Percentiles rank a stretch among this genome's conserved stretches.
phyloP scores from a whole-genome alignment of 805 yeast species.

The Metschnikowia henanensis region DNA sequence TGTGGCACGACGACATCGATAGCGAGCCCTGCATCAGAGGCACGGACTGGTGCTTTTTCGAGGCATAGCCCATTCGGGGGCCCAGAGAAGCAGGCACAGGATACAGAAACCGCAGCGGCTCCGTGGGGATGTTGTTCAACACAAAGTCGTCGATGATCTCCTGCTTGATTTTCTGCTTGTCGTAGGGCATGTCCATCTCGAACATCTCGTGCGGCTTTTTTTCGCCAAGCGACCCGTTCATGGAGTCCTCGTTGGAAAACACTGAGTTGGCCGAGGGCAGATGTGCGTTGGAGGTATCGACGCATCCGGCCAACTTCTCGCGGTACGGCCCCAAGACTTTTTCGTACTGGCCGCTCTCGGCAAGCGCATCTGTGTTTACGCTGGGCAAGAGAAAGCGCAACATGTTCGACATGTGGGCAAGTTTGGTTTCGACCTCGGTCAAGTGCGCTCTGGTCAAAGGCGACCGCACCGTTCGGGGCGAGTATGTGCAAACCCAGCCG shows the following conservation, averaged over 20 bases:
- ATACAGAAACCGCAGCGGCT: constrained; percentile 15
- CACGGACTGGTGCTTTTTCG: neutral
- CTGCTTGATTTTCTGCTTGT: constrained; percentile 32
- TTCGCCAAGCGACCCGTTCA: constrained; percentile 16
- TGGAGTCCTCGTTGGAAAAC: constrained; percentile 24
- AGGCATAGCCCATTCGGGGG: neutral
- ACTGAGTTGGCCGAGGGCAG: constrained; percentile 27
- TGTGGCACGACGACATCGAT: constrained; percentile 1
- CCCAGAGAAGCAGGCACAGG: constrained; percentile 12
- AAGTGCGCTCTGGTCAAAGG: constrained; percentile 81
- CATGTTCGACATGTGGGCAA: constrained; percentile 30
- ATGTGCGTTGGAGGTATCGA: constrained; percentile 17
- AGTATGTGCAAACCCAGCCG: constrained; percentile 72
- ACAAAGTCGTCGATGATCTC: constrained; percentile 41
- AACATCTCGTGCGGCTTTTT: constrained; percentile 14
- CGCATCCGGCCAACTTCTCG: constrained; percentile 7
- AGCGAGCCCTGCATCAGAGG: neutral
- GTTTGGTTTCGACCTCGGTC: constrained; percentile 65
- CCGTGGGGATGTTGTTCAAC: constrained; percentile 37
- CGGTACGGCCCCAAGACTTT: constrained; percentile 13
- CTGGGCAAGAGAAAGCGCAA: constrained; percentile 34
- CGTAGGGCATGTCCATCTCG: constrained; percentile 13
- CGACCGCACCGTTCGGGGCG: constrained; percentile 75
- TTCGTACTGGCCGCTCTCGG: constrained; percentile 20
- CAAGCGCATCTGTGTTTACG: constrained; percentile 21